Evolutionary conservation across 139 green algal genomes (phyloP).

Genomic region (Nannochloris sp.): DNA sequence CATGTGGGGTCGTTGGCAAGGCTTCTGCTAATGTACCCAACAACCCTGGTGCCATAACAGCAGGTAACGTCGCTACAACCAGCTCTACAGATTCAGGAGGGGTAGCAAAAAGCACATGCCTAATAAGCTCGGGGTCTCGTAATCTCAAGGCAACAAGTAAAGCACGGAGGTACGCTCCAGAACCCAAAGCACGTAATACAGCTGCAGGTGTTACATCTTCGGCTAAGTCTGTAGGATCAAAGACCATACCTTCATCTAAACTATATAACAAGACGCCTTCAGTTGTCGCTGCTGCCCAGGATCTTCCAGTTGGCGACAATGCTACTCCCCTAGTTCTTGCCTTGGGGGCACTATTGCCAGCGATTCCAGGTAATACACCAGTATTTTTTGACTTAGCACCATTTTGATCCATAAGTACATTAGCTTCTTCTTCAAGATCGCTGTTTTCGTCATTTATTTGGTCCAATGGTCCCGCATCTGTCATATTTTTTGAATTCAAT

Average conservation of each 20-base stretch:
- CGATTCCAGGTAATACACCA: background rate
- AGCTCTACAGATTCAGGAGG: slow-evolving; percentile 30
- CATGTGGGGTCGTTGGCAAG: slow-evolving; percentile 51
- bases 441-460: slow-evolving; percentile 61
- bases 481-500: slow-evolving; percentile 86
- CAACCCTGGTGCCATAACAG: slow-evolving; percentile 34
- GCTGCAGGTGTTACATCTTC: slow-evolving; percentile 81
- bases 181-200: slow-evolving; percentile 32
- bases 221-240: slow-evolving; percentile 91
- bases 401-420: slow-evolving; percentile 29
- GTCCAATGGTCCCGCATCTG: slow-evolving; percentile 82
- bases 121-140: slow-evolving; percentile 51
- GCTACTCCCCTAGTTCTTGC: slow-evolving; percentile 51
- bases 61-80: slow-evolving; percentile 40
- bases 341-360: background rate
- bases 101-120: slow-evolving; percentile 45
- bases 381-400: background rate
- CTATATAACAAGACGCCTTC: slow-evolving; percentile 87
- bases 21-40: slow-evolving; percentile 49
- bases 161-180: slow-evolving; percentile 46
- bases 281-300: slow-evolving; percentile 85
- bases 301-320: slow-evolving; percentile 75
- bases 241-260: slow-evolving; percentile 68
- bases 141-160: slow-evolving; percentile 77
- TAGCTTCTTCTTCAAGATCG: slow-evolving; percentile 38